A percentile compares a stretch with the other conserved stretches of the same genome.
phyloP scores from a whole-genome alignment of 495 filamentous ascomycete genomes.

The Cercophora newfieldiana region DNA sequence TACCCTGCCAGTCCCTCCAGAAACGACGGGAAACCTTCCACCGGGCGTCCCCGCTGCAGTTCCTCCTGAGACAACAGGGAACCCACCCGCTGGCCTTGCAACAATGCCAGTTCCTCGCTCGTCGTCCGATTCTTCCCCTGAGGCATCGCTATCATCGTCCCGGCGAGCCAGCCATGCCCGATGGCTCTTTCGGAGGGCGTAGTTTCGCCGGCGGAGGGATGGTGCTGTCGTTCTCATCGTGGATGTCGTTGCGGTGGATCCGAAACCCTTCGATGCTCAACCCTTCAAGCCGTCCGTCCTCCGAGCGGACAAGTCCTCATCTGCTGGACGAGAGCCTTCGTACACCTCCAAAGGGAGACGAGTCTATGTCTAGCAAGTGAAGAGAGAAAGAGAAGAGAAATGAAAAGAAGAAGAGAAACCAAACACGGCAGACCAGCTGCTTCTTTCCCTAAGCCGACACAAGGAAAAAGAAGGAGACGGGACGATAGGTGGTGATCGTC shows the following conservation, averaged over 20 bases:
- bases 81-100: background rate
- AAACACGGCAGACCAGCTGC: slow-evolving; percentile 16
- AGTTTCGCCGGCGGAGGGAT: slow-evolving; percentile 17
- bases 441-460: slow-evolving; percentile 6
- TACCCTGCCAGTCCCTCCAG: background rate
- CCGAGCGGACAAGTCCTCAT: background rate
- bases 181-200: background rate
- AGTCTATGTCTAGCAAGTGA: background rate
- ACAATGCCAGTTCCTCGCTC: background rate
- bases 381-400: background rate
- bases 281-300: background rate
- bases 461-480: slow-evolving; percentile 10
- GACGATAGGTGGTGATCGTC: slow-evolving; percentile 4
- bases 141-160: slow-evolving; percentile 11
- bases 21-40: background rate
- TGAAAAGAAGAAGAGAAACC: background rate
- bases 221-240: slow-evolving; percentile 18
- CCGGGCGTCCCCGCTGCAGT: background rate
- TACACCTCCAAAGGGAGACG: background rate
- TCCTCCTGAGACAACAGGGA: background rate
- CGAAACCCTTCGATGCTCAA: background rate
- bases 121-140: slow-evolving; percentile 14
- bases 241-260: background rate
- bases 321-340: background rate
- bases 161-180: slow-evolving; percentile 15